phyloP scores from a whole-genome alignment of 2,329 filamentous ascomycete genomes.

The Conoideocrella luteorostrata region DNA sequence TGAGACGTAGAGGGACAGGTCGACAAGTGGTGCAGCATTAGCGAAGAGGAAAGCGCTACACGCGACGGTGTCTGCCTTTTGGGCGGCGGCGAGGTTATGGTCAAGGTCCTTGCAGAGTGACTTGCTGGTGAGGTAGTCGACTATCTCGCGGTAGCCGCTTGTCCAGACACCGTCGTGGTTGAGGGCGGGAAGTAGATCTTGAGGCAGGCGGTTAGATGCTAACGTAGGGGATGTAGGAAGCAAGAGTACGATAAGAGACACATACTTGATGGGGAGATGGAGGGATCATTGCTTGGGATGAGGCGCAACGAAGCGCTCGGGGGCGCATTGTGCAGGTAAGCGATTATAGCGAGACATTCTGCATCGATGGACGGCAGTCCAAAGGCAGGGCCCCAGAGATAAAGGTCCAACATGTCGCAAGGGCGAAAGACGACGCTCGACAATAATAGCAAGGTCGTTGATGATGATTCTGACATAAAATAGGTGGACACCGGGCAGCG shows the following conservation, averaged over 20 bases:
- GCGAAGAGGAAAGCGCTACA: slow-evolving; percentile 65
- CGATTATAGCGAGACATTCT: slow-evolving; percentile 78
- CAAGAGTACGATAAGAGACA: background rate
- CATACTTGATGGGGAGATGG: slow-evolving; percentile 64
- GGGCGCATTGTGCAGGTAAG: slow-evolving; percentile 63
- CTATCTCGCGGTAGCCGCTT: slow-evolving; percentile 56
- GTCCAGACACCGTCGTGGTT: slow-evolving; percentile 46
- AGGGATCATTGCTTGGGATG: slow-evolving; percentile 66
- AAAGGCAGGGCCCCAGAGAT: slow-evolving; percentile 88
- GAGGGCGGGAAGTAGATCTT: slow-evolving; percentile 51
- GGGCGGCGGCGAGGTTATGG: slow-evolving; percentile 28
- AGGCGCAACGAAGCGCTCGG: slow-evolving; percentile 59
- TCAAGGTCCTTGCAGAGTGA: slow-evolving; percentile 32
- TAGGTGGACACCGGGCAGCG: no score
- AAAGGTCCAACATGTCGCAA: slow-evolving; percentile 53
- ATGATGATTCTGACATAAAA: no score
- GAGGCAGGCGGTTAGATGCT: slow-evolving; percentile 14
- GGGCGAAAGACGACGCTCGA: background rate
- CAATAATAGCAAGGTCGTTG: no score
- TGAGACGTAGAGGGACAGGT: slow-evolving; percentile 84
- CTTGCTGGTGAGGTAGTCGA: slow-evolving; percentile 44
- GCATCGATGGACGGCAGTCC: slow-evolving; percentile 84
- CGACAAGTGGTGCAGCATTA: slow-evolving; percentile 70
- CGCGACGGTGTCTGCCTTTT: slow-evolving; percentile 42
- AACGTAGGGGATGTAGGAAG: background rate